These are phyloP conservation scores for Phaeoacremonium minimum DNA, from an alignment of 2,329 filamentous ascomycete genomes.

Conservation along the genomic window DNA sequence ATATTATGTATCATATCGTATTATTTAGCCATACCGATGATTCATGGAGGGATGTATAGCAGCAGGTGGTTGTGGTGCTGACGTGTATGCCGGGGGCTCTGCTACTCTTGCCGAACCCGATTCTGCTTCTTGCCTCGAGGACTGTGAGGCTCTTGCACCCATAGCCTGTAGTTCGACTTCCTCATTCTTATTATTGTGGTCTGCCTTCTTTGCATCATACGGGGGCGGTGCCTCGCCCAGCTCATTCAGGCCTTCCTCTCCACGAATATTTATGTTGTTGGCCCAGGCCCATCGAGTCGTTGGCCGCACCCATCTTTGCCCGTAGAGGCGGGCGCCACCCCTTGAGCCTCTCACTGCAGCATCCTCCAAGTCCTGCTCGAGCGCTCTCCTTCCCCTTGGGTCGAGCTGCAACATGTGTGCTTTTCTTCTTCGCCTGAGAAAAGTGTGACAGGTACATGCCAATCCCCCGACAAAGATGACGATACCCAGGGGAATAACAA, in stretches of 20 bases:
- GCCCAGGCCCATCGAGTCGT: constrained; percentile 3
- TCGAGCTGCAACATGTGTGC: not conserved
- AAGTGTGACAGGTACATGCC: not conserved
- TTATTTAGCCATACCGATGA: not conserved
- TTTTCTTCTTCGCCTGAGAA: not conserved
- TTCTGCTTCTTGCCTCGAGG: not conserved
- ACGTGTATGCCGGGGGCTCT: not conserved
- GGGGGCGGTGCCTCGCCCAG: constrained; percentile 19
- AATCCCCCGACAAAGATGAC: constrained; percentile 1
- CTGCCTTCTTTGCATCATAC: constrained; percentile 9
- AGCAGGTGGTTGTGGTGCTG: not conserved
- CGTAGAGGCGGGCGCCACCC: not conserved
- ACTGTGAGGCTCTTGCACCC: not conserved
- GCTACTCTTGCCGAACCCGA: not conserved
- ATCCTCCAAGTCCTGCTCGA: not conserved
- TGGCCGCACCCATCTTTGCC: constrained; percentile 1
- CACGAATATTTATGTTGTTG: not conserved
- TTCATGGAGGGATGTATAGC: not conserved
- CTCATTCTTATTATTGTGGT: not conserved
- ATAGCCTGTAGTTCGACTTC: not conserved
- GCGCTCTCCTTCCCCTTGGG: not conserved
- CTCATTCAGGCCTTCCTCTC: constrained; percentile 18
- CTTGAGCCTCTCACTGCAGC: not conserved
- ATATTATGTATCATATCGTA: no score
- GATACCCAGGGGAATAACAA: constrained; percentile 8